Percentiles rank a stretch among this genome's conserved stretches.
Conservation (phyloP, 805 yeast species). For the Blastobotrys chiropterorum region DNA sequence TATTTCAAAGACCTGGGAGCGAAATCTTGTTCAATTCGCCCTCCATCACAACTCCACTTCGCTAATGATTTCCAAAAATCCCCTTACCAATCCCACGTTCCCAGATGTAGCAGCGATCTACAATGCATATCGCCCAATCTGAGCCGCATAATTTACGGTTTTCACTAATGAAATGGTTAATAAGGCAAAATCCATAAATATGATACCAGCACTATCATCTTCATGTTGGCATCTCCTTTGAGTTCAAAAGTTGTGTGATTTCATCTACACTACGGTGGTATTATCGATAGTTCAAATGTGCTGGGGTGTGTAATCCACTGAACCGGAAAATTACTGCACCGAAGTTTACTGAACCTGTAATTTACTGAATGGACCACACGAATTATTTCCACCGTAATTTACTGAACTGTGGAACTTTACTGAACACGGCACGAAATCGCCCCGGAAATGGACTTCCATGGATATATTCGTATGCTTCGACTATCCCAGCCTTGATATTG, state of each 20-base stretch:
- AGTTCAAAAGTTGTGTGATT: background rate
- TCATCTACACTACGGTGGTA: background rate
- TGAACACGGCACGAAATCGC: background rate
- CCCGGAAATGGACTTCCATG: background rate
- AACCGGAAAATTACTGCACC: background rate
- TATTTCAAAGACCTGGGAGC: too few species aligned
- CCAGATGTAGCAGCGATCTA: background rate
- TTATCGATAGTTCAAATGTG: background rate
- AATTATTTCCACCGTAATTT: background rate
- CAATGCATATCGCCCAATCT: background rate
- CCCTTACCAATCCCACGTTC: background rate
- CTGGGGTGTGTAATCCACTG: background rate
- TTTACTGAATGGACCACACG: background rate
- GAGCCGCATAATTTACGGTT: too few species aligned
- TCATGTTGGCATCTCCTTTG: background rate
- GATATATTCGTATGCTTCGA: background rate
- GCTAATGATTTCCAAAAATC: background rate
- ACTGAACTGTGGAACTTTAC: background rate
- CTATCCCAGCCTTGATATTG: background rate
- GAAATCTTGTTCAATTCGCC: too few species aligned
- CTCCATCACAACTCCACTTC: too few species aligned
- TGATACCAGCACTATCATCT: background rate
- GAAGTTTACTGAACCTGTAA: constrained; percentile 3
- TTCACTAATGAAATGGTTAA: too few species aligned
- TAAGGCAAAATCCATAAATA: background rate